These are phyloP conservation scores for Jamesozyma jinghongensis DNA, from an alignment of 805 yeast genomes.

Conservation along the genomic window DNA sequence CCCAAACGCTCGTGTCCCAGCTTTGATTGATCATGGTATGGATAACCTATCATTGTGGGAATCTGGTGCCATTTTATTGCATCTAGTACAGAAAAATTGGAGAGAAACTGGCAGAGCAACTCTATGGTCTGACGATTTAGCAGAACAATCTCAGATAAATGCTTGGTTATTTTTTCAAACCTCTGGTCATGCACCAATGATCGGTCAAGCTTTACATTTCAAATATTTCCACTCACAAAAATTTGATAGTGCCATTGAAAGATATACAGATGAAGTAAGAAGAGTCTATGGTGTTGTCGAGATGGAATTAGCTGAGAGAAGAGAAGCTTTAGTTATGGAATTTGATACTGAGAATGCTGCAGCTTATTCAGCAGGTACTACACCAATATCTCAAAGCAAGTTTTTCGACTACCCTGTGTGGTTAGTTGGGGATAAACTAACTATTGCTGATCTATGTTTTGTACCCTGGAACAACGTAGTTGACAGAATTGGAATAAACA, in stretches of 20 bases:
- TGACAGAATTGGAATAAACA: constrained; percentile 81
- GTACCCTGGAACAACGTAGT: constrained; percentile 97
- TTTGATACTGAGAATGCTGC: constrained; percentile 81
- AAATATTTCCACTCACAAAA: constrained; percentile 79
- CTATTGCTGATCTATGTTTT: constrained; percentile 85
- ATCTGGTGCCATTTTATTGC: constrained; percentile 82
- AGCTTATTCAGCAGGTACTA: constrained; percentile 78
- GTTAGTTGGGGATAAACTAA: constrained; percentile 78
- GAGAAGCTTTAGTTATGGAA: constrained; percentile 86
- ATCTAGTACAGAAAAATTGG: constrained; percentile 60
- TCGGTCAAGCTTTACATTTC: constrained; percentile 93
- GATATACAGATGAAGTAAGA: constrained; percentile 87
- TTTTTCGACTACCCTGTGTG: constrained; percentile 90
- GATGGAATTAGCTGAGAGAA: constrained; percentile 86
- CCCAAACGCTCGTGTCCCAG: constrained; percentile 95
- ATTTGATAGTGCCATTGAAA: constrained; percentile 80
- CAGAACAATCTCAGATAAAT: constrained; percentile 74
- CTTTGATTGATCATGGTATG: constrained; percentile 77
- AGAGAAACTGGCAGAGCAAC: constrained; percentile 60
- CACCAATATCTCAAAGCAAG: constrained; percentile 75
- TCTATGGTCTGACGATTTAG: constrained; percentile 63
- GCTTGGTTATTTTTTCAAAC: constrained; percentile 94
- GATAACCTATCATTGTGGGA: constrained; percentile 87
- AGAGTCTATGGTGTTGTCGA: constrained; percentile 90
- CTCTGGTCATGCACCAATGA: constrained; percentile 96